These are phyloP conservation scores for Pseudocercospora eumusae DNA, from an alignment of 2,329 filamentous ascomycete genomes.

Conservation along the genomic window DNA sequence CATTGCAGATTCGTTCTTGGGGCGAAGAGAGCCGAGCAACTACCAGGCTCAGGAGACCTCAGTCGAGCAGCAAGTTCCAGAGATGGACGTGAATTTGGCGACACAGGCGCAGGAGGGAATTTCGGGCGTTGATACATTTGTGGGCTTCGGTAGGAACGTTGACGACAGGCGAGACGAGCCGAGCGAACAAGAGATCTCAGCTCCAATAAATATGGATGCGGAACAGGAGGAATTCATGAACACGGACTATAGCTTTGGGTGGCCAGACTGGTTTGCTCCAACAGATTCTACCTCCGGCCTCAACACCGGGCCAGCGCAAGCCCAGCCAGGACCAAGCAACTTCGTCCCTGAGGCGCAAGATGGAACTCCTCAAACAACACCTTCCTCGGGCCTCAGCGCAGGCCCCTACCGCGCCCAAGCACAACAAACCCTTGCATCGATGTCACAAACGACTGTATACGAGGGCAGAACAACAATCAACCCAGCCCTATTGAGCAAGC, in stretches of 20 bases:
- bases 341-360: neutral
- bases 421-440: neutral
- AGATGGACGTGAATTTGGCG: neutral
- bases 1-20: neutral
- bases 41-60: neutral
- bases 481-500: neutral
- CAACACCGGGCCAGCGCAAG: too few relatives aligned
- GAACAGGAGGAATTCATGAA: neutral
- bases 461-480: neutral
- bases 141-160: neutral
- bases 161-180: neutral
- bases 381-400: neutral
- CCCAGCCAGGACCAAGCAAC: too few relatives aligned
- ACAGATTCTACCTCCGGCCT: too few relatives aligned
- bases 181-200: neutral
- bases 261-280: too few relatives aligned
- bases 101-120: neutral
- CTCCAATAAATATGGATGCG: too few relatives aligned
- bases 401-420: neutral
- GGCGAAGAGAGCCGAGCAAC: neutral
- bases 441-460: neutral
- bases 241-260: neutral
- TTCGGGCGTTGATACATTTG: neutral
- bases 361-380: neutral
- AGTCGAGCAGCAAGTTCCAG: neutral